Evolutionary conservation across 352 stramenopile species (phyloP).

Genomic region (Phytophthora podocarpi): DNA sequence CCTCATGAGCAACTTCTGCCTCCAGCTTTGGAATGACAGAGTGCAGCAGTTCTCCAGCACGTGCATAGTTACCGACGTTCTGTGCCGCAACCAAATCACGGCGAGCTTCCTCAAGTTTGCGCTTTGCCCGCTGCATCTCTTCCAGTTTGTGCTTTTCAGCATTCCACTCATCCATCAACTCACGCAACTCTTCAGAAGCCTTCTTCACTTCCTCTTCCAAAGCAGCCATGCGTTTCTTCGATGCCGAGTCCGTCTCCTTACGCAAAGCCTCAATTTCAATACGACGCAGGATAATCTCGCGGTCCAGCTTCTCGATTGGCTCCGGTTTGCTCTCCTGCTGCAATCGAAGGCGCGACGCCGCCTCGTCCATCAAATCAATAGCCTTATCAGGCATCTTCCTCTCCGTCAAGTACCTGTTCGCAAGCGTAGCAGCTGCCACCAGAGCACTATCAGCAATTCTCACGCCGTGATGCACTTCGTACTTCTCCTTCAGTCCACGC

Average conservation of each 20-base stretch:
- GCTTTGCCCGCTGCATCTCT: slow-evolving; percentile 78
- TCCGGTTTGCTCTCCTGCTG: slow-evolving; percentile 88
- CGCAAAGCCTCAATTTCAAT: slow-evolving; percentile 88
- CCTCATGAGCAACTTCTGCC: slow-evolving; percentile 65
- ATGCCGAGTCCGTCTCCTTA: slow-evolving; percentile 75
- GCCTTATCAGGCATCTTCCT: slow-evolving; percentile 97
- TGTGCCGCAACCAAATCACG: slow-evolving; percentile 75
- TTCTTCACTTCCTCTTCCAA: slow-evolving; percentile 74
- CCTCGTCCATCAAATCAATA: slow-evolving; percentile 96
- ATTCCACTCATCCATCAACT: slow-evolving; percentile 80
- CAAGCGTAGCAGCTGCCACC: slow-evolving; percentile 93
- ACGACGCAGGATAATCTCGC: slow-evolving; percentile 72
- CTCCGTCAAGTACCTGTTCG: slow-evolving; percentile 92
- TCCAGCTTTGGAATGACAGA: slow-evolving; percentile 81
- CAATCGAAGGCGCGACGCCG: slow-evolving; percentile 79
- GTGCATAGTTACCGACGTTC: slow-evolving; percentile 77
- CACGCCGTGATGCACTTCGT: slow-evolving; percentile 97
- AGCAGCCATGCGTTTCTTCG: slow-evolving; percentile 64
- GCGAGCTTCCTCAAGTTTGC: slow-evolving; percentile 75
- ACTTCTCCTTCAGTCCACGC: slow-evolving; percentile 95
- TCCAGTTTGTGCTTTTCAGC: slow-evolving; percentile 75
- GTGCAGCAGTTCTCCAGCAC: slow-evolving; percentile 83
- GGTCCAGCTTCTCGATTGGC: slow-evolving; percentile 82
- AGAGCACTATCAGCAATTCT: slow-evolving; percentile 95
- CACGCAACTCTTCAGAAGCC: slow-evolving; percentile 58